A percentile compares a stretch with the other conserved stretches of the same genome.
These are phyloP conservation scores for Suhomyces taliae DNA, from an alignment of 1,139 yeast genomes.

Conservation along the genomic window DNA sequence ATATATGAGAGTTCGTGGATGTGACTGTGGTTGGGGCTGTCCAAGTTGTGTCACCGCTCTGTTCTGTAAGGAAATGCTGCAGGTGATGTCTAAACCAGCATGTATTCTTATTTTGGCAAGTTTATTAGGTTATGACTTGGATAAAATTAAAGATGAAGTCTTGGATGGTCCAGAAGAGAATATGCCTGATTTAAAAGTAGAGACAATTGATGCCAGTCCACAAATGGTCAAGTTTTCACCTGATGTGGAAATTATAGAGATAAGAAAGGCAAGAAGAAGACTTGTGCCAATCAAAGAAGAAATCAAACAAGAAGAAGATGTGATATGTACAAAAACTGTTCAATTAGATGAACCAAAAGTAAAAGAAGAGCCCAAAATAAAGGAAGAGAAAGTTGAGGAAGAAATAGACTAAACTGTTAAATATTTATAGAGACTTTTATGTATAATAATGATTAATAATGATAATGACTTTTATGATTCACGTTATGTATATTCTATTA, in stretches of 20 bases:
- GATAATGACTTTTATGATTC: background rate
- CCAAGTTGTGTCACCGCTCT: conserved; percentile 82
- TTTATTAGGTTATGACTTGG: conserved; percentile 47
- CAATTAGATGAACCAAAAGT: background rate
- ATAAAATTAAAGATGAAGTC: conserved; percentile 36
- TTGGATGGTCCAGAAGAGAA: conserved; percentile 84
- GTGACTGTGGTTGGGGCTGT: conserved; percentile 87
- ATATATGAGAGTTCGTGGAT: conserved; percentile 54
- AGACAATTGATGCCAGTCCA: conserved; percentile 60
- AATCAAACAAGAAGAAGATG: conserved; percentile 1
- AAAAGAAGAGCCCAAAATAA: background rate
- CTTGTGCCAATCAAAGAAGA: conserved; percentile 11
- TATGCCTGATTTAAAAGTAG: conserved; percentile 65
- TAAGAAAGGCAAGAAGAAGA: conserved; percentile 21
- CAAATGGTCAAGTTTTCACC: conserved; percentile 55
- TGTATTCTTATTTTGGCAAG: conserved; percentile 68
- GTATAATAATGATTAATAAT: too few species aligned
- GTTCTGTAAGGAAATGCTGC: conserved; percentile 74
- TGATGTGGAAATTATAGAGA: conserved; percentile 59
- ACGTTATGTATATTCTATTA: too few species aligned
- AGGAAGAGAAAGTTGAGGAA: too few species aligned
- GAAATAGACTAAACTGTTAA: too few species aligned
- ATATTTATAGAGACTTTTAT: too few species aligned
- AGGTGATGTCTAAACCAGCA: conserved; percentile 86
- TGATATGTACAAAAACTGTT: background rate